These are phyloP conservation scores for Talaromyces islandicus DNA, from an alignment of 2,329 filamentous ascomycete genomes.

Conservation along the genomic window DNA sequence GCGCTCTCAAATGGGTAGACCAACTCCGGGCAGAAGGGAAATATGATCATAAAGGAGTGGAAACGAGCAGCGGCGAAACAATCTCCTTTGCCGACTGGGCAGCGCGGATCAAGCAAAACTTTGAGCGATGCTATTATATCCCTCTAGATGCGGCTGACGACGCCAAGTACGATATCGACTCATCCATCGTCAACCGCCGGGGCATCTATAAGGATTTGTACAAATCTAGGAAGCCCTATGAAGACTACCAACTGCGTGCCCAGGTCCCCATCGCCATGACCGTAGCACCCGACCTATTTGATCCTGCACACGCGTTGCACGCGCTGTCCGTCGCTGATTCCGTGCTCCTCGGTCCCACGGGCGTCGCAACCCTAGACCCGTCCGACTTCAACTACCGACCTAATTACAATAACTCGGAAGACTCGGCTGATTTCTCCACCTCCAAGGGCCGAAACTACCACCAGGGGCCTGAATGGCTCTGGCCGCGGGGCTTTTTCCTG, in stretches of 20 bases:
- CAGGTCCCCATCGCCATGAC: conserved; percentile 97
- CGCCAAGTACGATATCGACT: conserved; percentile 70
- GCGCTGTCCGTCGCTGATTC: conserved; percentile 76
- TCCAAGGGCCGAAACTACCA: conserved; percentile 96
- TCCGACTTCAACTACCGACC: conserved; percentile 88
- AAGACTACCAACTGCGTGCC: conserved; percentile 91
- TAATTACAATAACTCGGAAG: conserved; percentile 92
- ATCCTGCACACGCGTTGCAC: conserved; percentile 67
- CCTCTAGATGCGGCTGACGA: conserved; percentile 67
- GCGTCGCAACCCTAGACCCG: conserved; percentile 94
- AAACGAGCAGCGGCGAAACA: conserved; percentile 52
- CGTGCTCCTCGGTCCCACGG: conserved; percentile 74
- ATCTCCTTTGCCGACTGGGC: conserved; percentile 79
- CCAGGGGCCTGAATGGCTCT: conserved; percentile 96
- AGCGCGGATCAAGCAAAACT: conserved; percentile 70
- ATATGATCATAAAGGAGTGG: conserved; percentile 70
- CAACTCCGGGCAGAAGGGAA: conserved; percentile 60
- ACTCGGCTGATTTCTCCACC: conserved; percentile 84
- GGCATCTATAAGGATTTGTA: conserved; percentile 99
- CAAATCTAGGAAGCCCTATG: conserved; percentile 87
- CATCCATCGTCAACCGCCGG: conserved; percentile 73
- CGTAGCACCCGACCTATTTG: conserved; percentile 83
- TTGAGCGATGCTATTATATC: conserved; percentile 88
- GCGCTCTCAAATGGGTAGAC: conserved; percentile 74
- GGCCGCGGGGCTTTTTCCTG: conserved; percentile 94